Evolutionary conservation across 2,329 filamentous ascomycete species (phyloP).

Genomic region (Trematosphaeria pertusa): DNA sequence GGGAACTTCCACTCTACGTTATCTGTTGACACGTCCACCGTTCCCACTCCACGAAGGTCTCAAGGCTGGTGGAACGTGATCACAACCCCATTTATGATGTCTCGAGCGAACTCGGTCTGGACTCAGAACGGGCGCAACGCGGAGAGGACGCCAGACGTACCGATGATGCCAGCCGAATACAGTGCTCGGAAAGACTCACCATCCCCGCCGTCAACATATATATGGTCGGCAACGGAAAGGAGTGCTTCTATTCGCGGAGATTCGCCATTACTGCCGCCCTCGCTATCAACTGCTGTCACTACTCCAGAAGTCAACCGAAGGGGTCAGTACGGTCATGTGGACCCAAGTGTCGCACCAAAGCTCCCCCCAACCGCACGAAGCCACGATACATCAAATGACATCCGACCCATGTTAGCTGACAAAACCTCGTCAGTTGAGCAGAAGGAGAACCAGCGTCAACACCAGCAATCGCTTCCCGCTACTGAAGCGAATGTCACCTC

Average conservation of each 20-base stretch:
- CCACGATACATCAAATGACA: conserved; percentile 3
- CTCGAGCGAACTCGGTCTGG: conserved; percentile 47
- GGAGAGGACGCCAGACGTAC: conserved; percentile 41
- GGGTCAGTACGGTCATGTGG: no score
- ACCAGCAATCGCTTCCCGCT: conserved; percentile 19
- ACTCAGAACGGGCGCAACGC: conserved; percentile 30
- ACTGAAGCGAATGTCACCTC: conserved; percentile 28
- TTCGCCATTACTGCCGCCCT: conserved; percentile 15
- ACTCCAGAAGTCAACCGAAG: neutral
- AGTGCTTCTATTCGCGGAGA: conserved; percentile 16
- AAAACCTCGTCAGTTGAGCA: conserved; percentile 6
- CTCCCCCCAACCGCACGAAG: neutral
- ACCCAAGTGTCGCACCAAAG: no score
- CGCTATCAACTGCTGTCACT: neutral
- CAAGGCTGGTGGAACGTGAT: conserved; percentile 82
- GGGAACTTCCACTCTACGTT: conserved; percentile 40
- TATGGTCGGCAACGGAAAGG: conserved; percentile 35
- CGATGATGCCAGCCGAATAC: conserved; percentile 39
- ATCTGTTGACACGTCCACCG: conserved; percentile 44
- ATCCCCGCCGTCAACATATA: conserved; percentile 28
- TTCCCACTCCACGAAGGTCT: conserved; percentile 64
- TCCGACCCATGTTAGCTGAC: conserved; percentile 1
- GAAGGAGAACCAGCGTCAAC: conserved; percentile 2
- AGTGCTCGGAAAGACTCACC: conserved; percentile 18
- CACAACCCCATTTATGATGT: conserved; percentile 68